Evolutionary conservation across 306 rosid species (phyloP).

Genomic region (Gleditsia sinensis): DNA sequence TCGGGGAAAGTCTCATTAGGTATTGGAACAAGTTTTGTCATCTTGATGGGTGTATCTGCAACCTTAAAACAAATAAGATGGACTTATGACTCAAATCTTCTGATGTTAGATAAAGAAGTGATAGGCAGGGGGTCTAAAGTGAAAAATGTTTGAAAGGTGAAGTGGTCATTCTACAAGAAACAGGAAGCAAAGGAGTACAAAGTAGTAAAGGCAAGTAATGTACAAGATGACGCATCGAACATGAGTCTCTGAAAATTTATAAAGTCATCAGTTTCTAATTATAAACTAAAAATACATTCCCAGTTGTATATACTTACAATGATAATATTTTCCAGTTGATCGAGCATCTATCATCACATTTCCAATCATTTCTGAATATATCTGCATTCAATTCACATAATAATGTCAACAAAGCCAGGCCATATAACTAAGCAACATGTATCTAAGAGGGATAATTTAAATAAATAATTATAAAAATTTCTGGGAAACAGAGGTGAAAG

Average conservation of each 20-base stretch:
- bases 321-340: constrained; percentile 97
- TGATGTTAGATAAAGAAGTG: constrained; percentile 12
- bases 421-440: not conserved
- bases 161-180: constrained; percentile 18
- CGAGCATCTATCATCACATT: constrained; percentile 98
- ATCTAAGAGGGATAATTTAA: not conserved
- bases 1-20: constrained; percentile 1
- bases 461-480: not conserved
- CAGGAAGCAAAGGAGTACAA: constrained; percentile 17
- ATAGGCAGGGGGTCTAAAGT: not conserved
- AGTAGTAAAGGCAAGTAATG: constrained; percentile 14
- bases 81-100: constrained; percentile 24
- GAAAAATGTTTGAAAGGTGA: constrained; percentile 9
- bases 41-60: constrained; percentile 1
- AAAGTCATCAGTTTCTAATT: constrained; percentile 14
- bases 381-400: constrained; percentile 55
- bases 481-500: not conserved
- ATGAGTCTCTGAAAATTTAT: constrained; percentile 4
- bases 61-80: constrained; percentile 22
- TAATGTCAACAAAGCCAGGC: constrained; percentile 24
- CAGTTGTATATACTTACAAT: constrained; percentile 61
- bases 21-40: not conserved
- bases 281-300: constrained; percentile 4
- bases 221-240: not conserved
- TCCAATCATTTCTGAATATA: constrained; percentile 98